Evolutionary conservation across 176 grass and related monocot genomes (phyloP).

Genomic region (Thinopyrum elongatum): DNA sequence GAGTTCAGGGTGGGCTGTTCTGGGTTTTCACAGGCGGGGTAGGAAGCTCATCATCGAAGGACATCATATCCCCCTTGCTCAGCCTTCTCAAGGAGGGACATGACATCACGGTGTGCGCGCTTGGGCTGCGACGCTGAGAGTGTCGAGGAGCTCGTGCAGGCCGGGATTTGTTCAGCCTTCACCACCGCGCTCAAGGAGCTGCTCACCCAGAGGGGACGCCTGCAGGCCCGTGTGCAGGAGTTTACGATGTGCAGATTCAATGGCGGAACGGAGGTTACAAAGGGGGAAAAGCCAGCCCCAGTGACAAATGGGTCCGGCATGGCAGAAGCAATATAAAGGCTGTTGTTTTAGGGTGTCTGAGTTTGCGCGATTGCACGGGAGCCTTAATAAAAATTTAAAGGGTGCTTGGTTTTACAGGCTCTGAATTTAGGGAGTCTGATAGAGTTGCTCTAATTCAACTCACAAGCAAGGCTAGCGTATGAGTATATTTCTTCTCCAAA

Average conservation of each 20-base stretch:
- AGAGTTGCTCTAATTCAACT: not conserved
- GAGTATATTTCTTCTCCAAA: not conserved
- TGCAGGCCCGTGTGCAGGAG: not conserved
- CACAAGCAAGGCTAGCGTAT: not conserved
- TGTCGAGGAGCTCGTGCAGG: not conserved
- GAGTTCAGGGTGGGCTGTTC: not conserved
- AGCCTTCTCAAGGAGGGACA: conserved; percentile 3
- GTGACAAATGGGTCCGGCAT: not conserved
- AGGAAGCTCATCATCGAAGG: conserved; percentile 33
- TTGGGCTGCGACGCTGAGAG: not conserved
- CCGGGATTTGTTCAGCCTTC: not conserved
- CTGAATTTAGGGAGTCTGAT: not conserved
- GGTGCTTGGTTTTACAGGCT: not conserved
- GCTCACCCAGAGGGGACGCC: not conserved
- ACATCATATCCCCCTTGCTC: not conserved
- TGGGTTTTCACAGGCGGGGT: conserved; percentile 14
- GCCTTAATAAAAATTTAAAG: not conserved
- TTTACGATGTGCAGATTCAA: not conserved
- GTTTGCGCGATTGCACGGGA: not conserved
- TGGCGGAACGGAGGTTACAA: not conserved
- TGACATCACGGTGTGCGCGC: not conserved
- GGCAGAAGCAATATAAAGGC: not conserved
- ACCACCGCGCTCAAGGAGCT: conserved; percentile 3
- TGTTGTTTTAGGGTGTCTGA: not conserved
- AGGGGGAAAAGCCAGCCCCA: not conserved